Conservation (phyloP, 495 filamentous ascomycete genomes). For the Stereocaulon alpinum region DNA sequence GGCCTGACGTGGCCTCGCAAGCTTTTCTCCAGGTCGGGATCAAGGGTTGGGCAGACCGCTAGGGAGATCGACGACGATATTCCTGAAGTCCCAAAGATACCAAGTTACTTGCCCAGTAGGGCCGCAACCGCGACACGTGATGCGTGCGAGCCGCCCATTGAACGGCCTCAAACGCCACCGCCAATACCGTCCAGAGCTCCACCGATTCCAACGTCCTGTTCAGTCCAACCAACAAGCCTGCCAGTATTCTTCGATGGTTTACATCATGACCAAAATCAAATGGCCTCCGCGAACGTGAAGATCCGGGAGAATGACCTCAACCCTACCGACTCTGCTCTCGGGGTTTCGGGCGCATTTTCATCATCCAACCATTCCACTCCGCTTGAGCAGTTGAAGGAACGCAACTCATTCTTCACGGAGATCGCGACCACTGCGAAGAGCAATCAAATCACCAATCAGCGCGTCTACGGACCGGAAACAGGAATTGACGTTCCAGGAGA, state of each 20-base stretch:
- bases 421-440: background rate
- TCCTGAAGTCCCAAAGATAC: slow-evolving; percentile 13
- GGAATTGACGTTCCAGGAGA: background rate
- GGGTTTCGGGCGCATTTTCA: background rate
- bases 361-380: background rate
- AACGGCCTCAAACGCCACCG: background rate
- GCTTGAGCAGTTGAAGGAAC: slow-evolving; percentile 4
- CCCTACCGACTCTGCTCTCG: background rate
- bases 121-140: background rate
- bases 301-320: background rate
- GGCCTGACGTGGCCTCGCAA: slow-evolving; percentile 8
- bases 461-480: background rate
- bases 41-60: slow-evolving; percentile 3
- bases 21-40: slow-evolving; percentile 14
- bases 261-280: background rate
- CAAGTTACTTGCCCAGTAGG: background rate
- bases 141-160: background rate
- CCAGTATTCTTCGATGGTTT: too few relatives aligned
- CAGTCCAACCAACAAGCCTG: background rate
- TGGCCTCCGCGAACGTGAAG: background rate
- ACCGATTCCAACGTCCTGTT: background rate
- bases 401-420: background rate
- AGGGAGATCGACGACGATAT: background rate
- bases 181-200: slow-evolving; percentile 1
- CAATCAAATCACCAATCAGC: background rate